Percentiles rank a stretch among this genome's conserved stretches.
phyloP scores from a whole-genome alignment of 371 early-diverging fungal genomes.

The Funneliformis caledonium region DNA sequence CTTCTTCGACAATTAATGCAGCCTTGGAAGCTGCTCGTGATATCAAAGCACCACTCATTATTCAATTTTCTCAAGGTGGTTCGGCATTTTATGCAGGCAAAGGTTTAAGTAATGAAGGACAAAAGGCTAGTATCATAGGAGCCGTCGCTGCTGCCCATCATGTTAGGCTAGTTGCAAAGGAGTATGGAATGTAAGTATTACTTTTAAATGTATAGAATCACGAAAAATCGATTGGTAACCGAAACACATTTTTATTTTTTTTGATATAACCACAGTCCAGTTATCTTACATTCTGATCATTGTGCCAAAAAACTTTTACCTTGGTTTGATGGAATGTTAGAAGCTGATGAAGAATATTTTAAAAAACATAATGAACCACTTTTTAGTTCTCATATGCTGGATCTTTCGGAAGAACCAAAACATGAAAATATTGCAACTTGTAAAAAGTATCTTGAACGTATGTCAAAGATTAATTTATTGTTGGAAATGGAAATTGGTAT shows the following conservation, averaged over 20 bases:
- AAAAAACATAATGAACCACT: conserved; percentile 88
- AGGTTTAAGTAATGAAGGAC: conserved; percentile 84
- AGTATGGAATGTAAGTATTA: conserved; percentile 70
- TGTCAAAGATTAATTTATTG: conserved; percentile 80
- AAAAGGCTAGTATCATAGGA: conserved; percentile 86
- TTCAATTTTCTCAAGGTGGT: conserved; percentile 93
- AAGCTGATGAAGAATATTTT: conserved; percentile 90
- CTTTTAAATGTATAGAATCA: neutral
- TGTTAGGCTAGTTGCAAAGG: conserved; percentile 82
- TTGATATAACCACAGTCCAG: conserved; percentile 54
- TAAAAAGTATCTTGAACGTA: conserved; percentile 85
- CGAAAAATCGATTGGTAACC: neutral
- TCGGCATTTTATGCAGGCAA: conserved; percentile 89
- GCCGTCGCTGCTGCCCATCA: conserved; percentile 91
- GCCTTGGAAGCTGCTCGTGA: conserved; percentile 92
- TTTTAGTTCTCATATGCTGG: conserved; percentile 95
- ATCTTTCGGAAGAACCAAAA: conserved; percentile 89
- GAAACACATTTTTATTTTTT: neutral
- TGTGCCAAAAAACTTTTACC: conserved; percentile 93
- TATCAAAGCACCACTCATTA: conserved; percentile 85
- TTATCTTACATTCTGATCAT: conserved; percentile 90
- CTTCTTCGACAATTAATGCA: conserved; percentile 89
- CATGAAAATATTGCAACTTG: conserved; percentile 89
- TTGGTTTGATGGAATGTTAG: conserved; percentile 94
- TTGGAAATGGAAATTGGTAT: conserved; percentile 96